These are phyloP conservation scores for Fusarium succisae DNA, from an alignment of 2,329 filamentous ascomycete genomes.

Conservation along the genomic window DNA sequence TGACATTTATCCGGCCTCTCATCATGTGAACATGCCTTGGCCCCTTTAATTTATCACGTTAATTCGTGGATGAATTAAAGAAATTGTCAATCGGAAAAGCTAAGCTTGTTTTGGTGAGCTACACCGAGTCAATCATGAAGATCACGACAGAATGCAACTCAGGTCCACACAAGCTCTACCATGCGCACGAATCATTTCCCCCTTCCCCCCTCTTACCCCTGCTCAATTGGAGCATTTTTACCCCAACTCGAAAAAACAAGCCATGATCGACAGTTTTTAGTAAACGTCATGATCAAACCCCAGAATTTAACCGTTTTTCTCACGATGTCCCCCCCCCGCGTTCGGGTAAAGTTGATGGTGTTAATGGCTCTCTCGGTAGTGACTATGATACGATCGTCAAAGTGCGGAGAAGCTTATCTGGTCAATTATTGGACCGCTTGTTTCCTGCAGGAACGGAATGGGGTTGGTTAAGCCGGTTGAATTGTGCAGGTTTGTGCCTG, in stretches of 20 bases:
- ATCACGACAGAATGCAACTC: constrained; percentile 6
- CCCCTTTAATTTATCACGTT: not conserved
- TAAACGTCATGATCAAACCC: constrained; percentile 19
- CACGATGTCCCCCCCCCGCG: constrained; percentile 11
- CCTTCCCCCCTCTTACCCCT: not conserved
- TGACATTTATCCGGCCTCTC: constrained; percentile 4
- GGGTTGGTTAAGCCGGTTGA: not conserved
- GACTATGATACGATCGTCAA: constrained; percentile 12
- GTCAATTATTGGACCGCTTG: constrained; percentile 28
- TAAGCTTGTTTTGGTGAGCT: constrained; percentile 5
- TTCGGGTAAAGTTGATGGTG: constrained; percentile 15
- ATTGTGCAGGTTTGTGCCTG: not conserved
- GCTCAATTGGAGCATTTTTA: not conserved
- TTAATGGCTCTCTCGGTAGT: constrained; percentile 6
- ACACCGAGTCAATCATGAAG: constrained; percentile 9
- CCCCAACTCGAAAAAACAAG: constrained; percentile 13
- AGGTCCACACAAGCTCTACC: constrained; percentile 3
- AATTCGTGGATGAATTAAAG: constrained; percentile 23
- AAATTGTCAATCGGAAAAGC: not conserved
- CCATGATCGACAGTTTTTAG: constrained; percentile 13
- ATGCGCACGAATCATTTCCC: constrained; percentile 29
- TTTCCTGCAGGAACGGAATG: not conserved
- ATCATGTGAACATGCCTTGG: not conserved
- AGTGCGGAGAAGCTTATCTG: constrained; percentile 24
- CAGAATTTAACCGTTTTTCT: constrained; percentile 19